These are phyloP conservation scores for Apiotrichum domesticum DNA, from an alignment of 1,284 basidiomycete genomes.

Conservation along the genomic window DNA sequence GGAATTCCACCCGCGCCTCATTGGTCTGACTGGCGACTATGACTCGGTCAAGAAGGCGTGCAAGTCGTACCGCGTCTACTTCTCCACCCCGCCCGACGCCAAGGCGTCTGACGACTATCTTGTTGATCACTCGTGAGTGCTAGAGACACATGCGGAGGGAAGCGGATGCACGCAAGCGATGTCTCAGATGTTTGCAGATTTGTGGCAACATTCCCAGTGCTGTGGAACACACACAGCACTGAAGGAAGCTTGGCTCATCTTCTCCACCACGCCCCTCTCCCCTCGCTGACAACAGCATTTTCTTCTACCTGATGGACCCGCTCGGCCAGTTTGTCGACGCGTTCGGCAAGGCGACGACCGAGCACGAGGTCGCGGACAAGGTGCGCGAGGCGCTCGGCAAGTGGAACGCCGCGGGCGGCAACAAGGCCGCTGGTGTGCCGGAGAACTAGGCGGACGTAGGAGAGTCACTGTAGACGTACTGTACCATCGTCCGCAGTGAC, in stretches of 20 bases:
- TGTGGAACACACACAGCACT: background rate
- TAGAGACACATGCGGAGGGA: background rate
- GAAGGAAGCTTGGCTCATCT: no score
- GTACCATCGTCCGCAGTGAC: no score
- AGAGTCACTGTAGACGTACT: background rate
- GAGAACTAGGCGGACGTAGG: background rate
- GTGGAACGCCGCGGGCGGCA: constrained; percentile 49
- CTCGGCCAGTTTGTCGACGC: constrained; percentile 92
- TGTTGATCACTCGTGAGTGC: constrained; percentile 66
- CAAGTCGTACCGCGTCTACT: constrained; percentile 96
- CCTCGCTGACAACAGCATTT: constrained; percentile 54
- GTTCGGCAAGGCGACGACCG: constrained; percentile 76
- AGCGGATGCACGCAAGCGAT: no score
- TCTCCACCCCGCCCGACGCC: constrained; percentile 84
- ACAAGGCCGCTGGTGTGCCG: constrained; percentile 34
- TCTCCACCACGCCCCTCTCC: no score
- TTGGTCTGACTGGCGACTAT: constrained; percentile 84
- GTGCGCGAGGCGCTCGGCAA: constrained; percentile 51
- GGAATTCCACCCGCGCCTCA: constrained; percentile 86
- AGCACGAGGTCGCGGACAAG: constrained; percentile 61
- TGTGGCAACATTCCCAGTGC: constrained; percentile 5
- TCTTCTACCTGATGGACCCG: constrained; percentile 98
- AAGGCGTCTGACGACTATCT: constrained; percentile 79
- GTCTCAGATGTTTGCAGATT: background rate
- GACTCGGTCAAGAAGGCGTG: constrained; percentile 80